Evolutionary conservation across 1,139 yeast genomes (phyloP), one percentile per base, ranked within the genome.

Genomic region (Yamadazyma taylorii): DNA sequence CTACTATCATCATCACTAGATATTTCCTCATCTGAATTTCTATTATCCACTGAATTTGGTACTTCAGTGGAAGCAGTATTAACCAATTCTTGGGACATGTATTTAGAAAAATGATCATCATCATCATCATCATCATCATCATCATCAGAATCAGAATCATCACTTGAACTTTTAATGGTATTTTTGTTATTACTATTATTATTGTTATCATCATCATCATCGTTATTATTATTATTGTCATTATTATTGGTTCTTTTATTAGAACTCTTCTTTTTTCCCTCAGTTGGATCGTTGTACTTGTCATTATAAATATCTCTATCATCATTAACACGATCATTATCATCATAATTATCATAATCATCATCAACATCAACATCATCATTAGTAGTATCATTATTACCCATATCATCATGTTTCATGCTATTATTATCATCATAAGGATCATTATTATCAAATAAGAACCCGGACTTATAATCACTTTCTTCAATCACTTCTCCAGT

Each of bases 41-140:
- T 46, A 19, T 40, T 73, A 35, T 68, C 77, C 43, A 65, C 72
- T 6, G 79, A 70, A 9, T 80, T 70, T 2, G 74, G 75, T 41
- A 76, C 70, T 42, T 77, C 78, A 34, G 79, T 78, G 2, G 81
- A 78, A n/a, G 78, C 69, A 33, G 80, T 75, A 46, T 69, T 75
- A 10, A 82, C 74, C 55, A 87, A 73, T 56, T 88, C 92, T 56
- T 83, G 89, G 3, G 95, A 80, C 84, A 88, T 85, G 58, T 87
- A 88, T 41, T 84, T 78, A 14, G 90, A 80, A 55, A 87, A 87
- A 42, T 61, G 66, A 37, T 64, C 66, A 42, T 56, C 69, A 26
- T 48, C 52, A 38, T 57, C 63, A 35, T 62, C 63, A 2, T 60
- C 53, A 35, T 52, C 61, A 3, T n/a, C n/a, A n/a, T n/a, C 52